Percentiles rank a stretch among this genome's conserved stretches.
These are phyloP conservation scores for Daldinia loculata DNA, from an alignment of 495 filamentous ascomycete genomes.

Conservation along the genomic window DNA sequence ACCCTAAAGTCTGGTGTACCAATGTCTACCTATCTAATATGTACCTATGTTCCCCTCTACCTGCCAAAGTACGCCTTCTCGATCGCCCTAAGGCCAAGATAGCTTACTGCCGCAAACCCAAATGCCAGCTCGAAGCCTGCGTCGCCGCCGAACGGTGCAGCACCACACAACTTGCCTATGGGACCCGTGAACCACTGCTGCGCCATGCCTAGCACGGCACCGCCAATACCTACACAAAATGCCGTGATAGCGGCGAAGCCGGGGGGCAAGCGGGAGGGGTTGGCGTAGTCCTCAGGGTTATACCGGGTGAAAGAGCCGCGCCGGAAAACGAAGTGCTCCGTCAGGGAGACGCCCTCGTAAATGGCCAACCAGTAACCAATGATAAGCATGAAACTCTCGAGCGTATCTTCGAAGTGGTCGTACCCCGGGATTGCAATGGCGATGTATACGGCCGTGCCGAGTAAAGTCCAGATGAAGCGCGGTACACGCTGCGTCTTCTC, in stretches of 20 bases:
- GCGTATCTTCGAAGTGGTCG: slow-evolving; percentile 71
- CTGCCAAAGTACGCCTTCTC: slow-evolving; percentile 62
- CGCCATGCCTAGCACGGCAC: slow-evolving; percentile 79
- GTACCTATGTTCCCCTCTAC: not conserved
- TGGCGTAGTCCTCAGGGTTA: slow-evolving; percentile 66
- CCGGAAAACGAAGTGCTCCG: slow-evolving; percentile 82
- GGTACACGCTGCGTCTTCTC: slow-evolving; percentile 72
- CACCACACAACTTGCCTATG: slow-evolving; percentile 70
- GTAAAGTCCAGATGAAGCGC: slow-evolving; percentile 77
- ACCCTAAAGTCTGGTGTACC: not conserved
- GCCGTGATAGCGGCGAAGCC: slow-evolving; percentile 75
- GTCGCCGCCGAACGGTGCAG: slow-evolving; percentile 69
- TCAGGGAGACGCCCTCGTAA: slow-evolving; percentile 75
- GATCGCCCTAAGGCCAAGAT: slow-evolving; percentile 56
- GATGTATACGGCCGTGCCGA: slow-evolving; percentile 73
- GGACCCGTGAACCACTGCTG: slow-evolving; percentile 80
- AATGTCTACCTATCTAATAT: not conserved
- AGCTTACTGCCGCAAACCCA: slow-evolving; percentile 59
- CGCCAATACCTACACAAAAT: slow-evolving; percentile 74
- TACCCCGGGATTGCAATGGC: slow-evolving; percentile 84
- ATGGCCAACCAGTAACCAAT: slow-evolving; percentile 88
- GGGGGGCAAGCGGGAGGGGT: slow-evolving; percentile 67
- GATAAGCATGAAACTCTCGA: slow-evolving; percentile 82
- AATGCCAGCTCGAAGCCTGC: slow-evolving; percentile 79
- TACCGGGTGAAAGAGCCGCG: slow-evolving; percentile 69